These are phyloP conservation scores for Sugiyamaella qingdaonensis DNA, from an alignment of 805 yeast species.

Conservation along the genomic window DNA sequence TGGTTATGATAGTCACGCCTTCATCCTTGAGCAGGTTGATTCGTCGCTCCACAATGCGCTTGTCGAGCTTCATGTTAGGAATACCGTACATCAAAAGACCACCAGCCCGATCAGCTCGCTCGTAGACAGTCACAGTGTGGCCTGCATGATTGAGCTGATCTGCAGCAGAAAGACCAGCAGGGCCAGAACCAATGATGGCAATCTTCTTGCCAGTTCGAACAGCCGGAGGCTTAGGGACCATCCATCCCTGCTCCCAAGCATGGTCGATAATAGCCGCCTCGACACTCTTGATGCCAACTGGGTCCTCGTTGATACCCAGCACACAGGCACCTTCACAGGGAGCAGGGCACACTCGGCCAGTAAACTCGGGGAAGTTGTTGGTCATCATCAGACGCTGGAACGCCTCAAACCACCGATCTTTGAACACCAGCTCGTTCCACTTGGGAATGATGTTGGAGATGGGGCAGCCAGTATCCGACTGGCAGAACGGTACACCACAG, in stretches of 20 bases:
- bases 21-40: conserved; percentile 85
- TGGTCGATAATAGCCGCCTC: conserved; percentile 95
- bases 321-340: conserved; percentile 98
- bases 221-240: conserved; percentile 74
- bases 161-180: conserved; percentile 94
- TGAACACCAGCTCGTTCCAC: conserved; percentile 94
- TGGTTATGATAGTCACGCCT: conserved; percentile 75
- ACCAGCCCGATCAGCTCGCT: conserved; percentile 93
- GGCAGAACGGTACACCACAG: conserved; percentile 99
- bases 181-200: conserved; percentile 94
- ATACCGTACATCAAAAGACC: conserved; percentile 98
- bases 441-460: conserved; percentile 95
- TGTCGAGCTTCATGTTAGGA: conserved; percentile 97
- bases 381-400: conserved; percentile 89
- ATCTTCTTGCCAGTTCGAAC: conserved; percentile 78
- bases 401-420: conserved; percentile 93
- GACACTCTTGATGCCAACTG: conserved; percentile 93
- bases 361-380: conserved; percentile 97
- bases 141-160: conserved; percentile 97
- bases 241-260: conserved; percentile 97
- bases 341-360: conserved; percentile 98
- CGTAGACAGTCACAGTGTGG: conserved; percentile 85
- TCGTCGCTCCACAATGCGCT: conserved; percentile 88
- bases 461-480: conserved; percentile 97
- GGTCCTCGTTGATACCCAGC: conserved; percentile 86